These are phyloP conservation scores for Talinum fruticosum DNA, from an alignment of 148 eudicot species.

Conservation along the genomic window DNA sequence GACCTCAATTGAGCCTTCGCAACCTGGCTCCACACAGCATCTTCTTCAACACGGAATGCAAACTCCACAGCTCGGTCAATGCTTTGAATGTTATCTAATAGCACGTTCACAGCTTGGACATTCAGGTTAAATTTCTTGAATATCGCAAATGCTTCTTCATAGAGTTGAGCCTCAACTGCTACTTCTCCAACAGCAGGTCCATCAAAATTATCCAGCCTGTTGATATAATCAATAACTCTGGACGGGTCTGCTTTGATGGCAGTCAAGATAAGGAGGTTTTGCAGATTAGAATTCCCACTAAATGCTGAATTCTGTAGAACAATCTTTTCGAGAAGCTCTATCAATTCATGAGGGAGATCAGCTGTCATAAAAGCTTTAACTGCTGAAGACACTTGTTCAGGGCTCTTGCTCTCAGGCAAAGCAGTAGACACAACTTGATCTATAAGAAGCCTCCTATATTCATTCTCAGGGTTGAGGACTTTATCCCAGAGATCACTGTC, in stretches of 20 bases:
- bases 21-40: conserved; percentile 99
- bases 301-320: conserved; percentile 98
- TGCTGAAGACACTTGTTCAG: conserved; percentile 99
- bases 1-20: conserved; percentile 89
- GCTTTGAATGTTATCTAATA: conserved; percentile 74
- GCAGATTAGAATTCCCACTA: conserved; percentile 92
- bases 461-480: conserved; percentile 89
- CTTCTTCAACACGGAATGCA: conserved; percentile 99
- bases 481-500: conserved; percentile 94
- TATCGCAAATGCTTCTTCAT: conserved; percentile 95
- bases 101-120: conserved; percentile 90
- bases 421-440: conserved; percentile 99
- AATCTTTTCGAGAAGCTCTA: conserved; percentile 96
- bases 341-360: conserved; percentile 95
- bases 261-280: conserved; percentile 91
- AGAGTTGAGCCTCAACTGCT: conserved; percentile 93
- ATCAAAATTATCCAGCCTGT: conserved; percentile 97
- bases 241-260: conserved; percentile 97
- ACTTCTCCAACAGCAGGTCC: conserved; percentile 99
- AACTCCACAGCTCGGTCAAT: conserved; percentile 95
- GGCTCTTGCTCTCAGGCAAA: conserved; percentile 99
- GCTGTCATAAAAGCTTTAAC: conserved; percentile 99
- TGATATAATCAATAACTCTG: conserved; percentile 92
- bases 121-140: conserved; percentile 96
- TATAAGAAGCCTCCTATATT: conserved; percentile 88